phyloP scores from a whole-genome alignment of 371 early-diverging fungal genomes.

The Rhizomucor miehei region DNA sequence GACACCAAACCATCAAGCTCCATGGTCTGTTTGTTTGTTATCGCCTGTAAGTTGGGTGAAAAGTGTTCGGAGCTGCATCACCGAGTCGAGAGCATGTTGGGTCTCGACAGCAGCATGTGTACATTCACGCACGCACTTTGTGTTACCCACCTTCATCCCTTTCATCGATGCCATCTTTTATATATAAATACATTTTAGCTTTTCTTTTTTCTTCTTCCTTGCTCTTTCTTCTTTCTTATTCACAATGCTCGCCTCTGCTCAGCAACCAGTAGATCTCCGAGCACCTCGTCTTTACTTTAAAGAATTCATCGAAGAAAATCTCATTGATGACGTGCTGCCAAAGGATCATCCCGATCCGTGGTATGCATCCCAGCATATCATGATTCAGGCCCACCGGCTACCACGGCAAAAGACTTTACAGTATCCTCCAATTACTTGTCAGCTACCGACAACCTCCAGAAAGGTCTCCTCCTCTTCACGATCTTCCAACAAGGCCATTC shows the following conservation, averaged over 20 bases:
- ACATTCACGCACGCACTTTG: too few species aligned
- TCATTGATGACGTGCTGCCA: slow-evolving; percentile 11
- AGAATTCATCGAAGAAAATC: slow-evolving; percentile 16
- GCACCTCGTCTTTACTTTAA: slow-evolving; percentile 7
- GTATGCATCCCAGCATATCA: slow-evolving; percentile 8
- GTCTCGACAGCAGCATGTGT: too few species aligned
- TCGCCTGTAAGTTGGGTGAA: too few species aligned
- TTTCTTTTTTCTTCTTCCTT: neutral
- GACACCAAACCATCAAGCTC: too few species aligned
- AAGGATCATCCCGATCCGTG: slow-evolving; percentile 17
- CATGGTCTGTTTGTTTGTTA: too few species aligned
- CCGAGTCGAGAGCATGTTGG: too few species aligned
- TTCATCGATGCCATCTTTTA: too few species aligned
- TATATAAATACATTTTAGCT: neutral
- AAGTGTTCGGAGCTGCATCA: too few species aligned
- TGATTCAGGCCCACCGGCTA: slow-evolving; percentile 6
- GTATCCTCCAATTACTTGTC: neutral
- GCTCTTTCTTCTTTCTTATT: neutral
- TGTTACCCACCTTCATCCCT: too few species aligned
- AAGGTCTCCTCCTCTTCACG: neutral
- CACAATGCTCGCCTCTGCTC: slow-evolving; percentile 6
- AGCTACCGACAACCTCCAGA: neutral
- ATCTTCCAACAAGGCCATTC: neutral
- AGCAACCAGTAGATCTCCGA: slow-evolving; percentile 14
- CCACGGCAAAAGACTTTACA: slow-evolving; percentile 10